These are phyloP conservation scores for Auricularia auricula-judae DNA, from an alignment of 768 basidiomycete species.

Conservation along the genomic window DNA sequence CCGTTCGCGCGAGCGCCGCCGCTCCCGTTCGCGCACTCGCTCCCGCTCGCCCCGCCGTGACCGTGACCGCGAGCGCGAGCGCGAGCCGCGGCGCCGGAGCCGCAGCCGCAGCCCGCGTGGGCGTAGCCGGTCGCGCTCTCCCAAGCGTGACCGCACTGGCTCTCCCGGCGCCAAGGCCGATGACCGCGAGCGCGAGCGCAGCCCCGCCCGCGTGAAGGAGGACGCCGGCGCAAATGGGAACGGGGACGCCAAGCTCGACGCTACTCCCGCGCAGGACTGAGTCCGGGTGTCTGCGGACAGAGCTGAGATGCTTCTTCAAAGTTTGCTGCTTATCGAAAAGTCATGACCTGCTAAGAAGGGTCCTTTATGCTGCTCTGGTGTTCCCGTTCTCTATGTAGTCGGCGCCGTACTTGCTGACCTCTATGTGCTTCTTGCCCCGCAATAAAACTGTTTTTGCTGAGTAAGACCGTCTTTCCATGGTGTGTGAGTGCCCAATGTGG, in stretches of 20 bases:
- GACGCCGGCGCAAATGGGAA: background rate
- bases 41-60: constrained; percentile 2
- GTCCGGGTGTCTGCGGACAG: too few species aligned
- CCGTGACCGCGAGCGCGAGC: constrained; percentile 4
- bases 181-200: background rate
- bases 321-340: too few species aligned
- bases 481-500: too few species aligned
- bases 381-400: too few species aligned
- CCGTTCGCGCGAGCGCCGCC: constrained; percentile 3
- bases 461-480: too few species aligned
- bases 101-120: constrained; percentile 7
- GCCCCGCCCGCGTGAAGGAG: background rate
- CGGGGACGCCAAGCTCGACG: background rate
- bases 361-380: too few species aligned
- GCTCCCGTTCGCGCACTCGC: constrained; percentile 13
- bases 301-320: too few species aligned
- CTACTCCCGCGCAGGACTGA: too few species aligned
- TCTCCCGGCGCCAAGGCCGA: background rate
- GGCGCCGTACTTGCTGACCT: too few species aligned
- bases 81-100: background rate
- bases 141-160: background rate
- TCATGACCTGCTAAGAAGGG: too few species aligned
- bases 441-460: too few species aligned
- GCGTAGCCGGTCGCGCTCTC: constrained; percentile 2
- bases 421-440: too few species aligned